These are phyloP conservation scores for Huntiella moniliformis DNA, from an alignment of 2,329 filamentous ascomycete genomes.

Conservation along the genomic window DNA sequence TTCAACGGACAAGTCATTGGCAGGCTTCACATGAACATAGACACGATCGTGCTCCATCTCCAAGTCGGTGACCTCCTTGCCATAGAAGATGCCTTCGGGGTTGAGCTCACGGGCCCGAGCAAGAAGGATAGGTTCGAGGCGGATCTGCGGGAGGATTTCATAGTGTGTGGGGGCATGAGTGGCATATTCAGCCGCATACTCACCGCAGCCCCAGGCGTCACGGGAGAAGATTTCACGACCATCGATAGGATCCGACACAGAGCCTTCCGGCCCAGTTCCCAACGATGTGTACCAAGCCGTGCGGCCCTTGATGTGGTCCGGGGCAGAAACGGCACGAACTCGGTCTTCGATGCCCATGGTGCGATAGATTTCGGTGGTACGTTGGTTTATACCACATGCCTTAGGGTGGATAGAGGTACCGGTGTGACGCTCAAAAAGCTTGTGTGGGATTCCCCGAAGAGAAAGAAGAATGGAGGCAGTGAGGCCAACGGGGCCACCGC, in stretches of 20 bases:
- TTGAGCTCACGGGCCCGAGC: slow-evolving; percentile 5
- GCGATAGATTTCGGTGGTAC: slow-evolving; percentile 5
- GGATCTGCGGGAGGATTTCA: slow-evolving; percentile 10
- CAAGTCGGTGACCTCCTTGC: slow-evolving; percentile 5
- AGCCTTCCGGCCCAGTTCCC: neutral
- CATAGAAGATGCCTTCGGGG: slow-evolving; percentile 5
- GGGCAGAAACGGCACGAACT: slow-evolving; percentile 1
- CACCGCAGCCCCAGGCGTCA: slow-evolving; percentile 6
- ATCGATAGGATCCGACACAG: neutral
- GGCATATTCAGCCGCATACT: slow-evolving; percentile 5
- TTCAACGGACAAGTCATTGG: neutral
- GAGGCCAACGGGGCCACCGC: slow-evolving; percentile 6
- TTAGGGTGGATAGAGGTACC: slow-evolving; percentile 8
- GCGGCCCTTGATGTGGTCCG: slow-evolving; percentile 8
- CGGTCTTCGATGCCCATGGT: slow-evolving; percentile 4
- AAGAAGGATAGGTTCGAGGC: slow-evolving; percentile 5
- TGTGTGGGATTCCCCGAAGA: slow-evolving; percentile 4
- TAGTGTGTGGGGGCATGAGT: slow-evolving; percentile 2
- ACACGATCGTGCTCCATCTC: neutral
- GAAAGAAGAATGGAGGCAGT: slow-evolving; percentile 5
- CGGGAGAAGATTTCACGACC: slow-evolving; percentile 1
- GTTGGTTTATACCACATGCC: slow-evolving; percentile 7
- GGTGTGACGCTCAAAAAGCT: slow-evolving; percentile 5
- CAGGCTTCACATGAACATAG: neutral
- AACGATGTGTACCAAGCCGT: slow-evolving; percentile 7